These are phyloP conservation scores for Entomortierella chlamydospora DNA, from an alignment of 192 early-diverging fungal genomes.

Conservation along the genomic window DNA sequence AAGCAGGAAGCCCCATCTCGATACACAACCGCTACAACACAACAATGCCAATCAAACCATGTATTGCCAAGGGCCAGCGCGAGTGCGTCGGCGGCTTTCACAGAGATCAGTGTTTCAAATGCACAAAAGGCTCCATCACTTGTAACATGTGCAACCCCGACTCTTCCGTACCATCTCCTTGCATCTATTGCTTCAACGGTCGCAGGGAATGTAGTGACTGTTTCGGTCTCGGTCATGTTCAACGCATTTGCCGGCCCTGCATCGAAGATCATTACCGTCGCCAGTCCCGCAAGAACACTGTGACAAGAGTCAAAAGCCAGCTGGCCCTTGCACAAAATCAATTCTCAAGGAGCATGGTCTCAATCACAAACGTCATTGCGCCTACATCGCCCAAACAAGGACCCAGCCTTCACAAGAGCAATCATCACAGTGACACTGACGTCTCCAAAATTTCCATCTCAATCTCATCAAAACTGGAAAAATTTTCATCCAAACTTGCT, in stretches of 20 bases:
- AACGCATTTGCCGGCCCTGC: conserved; percentile 40
- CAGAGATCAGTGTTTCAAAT: conserved; percentile 19
- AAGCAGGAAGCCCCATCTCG: too few species aligned
- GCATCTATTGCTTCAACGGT: conserved; percentile 33
- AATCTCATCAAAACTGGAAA: neutral
- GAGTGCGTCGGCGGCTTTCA: conserved; percentile 37
- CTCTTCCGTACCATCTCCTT: conserved; percentile 1
- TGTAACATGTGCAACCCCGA: conserved; percentile 24
- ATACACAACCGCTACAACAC: too few species aligned
- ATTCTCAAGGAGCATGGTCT: conserved; percentile 13
- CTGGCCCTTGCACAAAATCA: neutral
- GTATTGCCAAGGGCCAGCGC: conserved; percentile 25
- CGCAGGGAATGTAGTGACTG: conserved; percentile 36
- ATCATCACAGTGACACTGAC: conserved; percentile 1
- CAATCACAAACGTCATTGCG: neutral
- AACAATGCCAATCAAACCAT: conserved; percentile 22
- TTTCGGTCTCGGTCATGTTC: conserved; percentile 27
- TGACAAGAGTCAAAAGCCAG: conserved; percentile 11
- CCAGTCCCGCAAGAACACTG: neutral
- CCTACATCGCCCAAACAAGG: neutral
- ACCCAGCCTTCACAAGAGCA: neutral
- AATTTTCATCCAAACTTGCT: neutral
- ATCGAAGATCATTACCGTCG: conserved; percentile 30
- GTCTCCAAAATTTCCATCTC: neutral
- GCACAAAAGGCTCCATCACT: conserved; percentile 19